phyloP scores from a whole-genome alignment of 2,329 filamentous ascomycete genomes.

The Pseudogymnoascus sp. region DNA sequence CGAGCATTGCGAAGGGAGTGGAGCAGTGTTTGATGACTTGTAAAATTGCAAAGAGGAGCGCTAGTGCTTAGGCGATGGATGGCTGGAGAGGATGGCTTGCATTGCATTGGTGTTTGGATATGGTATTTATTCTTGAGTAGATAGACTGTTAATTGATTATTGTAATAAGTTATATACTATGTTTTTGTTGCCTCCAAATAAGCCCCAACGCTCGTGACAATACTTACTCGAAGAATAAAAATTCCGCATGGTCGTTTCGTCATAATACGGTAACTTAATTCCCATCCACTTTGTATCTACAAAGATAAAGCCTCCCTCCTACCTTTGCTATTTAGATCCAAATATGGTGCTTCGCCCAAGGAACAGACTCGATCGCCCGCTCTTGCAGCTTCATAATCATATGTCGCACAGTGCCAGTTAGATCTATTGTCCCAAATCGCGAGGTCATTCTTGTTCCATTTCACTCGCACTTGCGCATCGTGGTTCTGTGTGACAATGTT shows the following conservation, averaged over 20 bases:
- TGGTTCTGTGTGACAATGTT: constrained; percentile 45
- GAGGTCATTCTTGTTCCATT: constrained; percentile 43
- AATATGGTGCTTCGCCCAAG: constrained; percentile 33
- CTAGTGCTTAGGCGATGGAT: not conserved
- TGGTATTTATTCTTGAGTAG: not conserved
- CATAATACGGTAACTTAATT: not conserved
- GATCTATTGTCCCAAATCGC: constrained; percentile 60
- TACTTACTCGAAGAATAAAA: not conserved
- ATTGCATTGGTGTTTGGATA: not conserved
- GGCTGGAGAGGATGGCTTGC: not conserved
- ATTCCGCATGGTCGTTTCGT: not conserved
- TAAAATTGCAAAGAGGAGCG: constrained; percentile 29
- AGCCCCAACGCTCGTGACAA: not conserved
- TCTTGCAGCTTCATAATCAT: constrained; percentile 47
- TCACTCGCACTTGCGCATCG: constrained; percentile 47
- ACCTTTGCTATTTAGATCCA: not conserved
- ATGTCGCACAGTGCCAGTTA: constrained; percentile 46
- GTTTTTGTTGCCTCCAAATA: not conserved
- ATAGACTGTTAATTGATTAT: not conserved
- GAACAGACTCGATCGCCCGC: constrained; percentile 38
- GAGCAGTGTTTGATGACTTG: constrained; percentile 45
- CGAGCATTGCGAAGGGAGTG: constrained; percentile 42
- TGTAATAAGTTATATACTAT: not conserved
- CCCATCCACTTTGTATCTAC: not conserved
- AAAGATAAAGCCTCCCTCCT: not conserved